Conservation (phyloP, 257 asterid genomes). For the Solanum infundibuliforme region DNA sequence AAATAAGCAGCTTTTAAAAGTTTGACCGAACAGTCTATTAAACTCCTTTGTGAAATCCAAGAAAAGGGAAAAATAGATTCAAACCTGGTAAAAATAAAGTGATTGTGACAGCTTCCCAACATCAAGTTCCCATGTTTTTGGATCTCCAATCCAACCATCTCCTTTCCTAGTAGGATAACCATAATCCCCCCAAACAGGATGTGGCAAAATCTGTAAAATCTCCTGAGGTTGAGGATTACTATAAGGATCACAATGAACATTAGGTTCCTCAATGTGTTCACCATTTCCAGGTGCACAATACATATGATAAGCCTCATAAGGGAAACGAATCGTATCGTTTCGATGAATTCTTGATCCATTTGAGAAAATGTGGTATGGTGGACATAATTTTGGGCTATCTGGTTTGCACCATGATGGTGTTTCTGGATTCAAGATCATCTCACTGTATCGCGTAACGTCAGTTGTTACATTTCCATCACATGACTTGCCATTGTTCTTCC, state of each 20-base stretch:
- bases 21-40: background rate
- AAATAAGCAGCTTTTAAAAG: background rate
- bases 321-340: constrained; percentile 35
- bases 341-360: constrained; percentile 55
- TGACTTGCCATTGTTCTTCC: constrained; percentile 75
- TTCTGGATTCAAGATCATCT: constrained; percentile 69
- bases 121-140: constrained; percentile 68
- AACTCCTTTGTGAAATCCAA: background rate
- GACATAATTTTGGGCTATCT: constrained; percentile 34
- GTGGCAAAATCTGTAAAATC: constrained; percentile 74
- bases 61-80: background rate
- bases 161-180: constrained; percentile 68
- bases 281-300: constrained; percentile 71
- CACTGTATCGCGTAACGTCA: constrained; percentile 70
- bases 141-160: constrained; percentile 75
- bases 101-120: constrained; percentile 53
- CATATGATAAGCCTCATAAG: constrained; percentile 72
- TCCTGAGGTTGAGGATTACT: constrained; percentile 90
- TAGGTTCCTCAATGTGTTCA: constrained; percentile 31
- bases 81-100: constrained; percentile 55
- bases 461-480: constrained; percentile 68
- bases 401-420: constrained; percentile 56
- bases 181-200: constrained; percentile 71
- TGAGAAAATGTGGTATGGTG: constrained; percentile 64
- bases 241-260: constrained; percentile 50